phyloP scores from a whole-genome alignment of 768 basidiomycete genomes.

The Kwoniella mangroviensis region DNA sequence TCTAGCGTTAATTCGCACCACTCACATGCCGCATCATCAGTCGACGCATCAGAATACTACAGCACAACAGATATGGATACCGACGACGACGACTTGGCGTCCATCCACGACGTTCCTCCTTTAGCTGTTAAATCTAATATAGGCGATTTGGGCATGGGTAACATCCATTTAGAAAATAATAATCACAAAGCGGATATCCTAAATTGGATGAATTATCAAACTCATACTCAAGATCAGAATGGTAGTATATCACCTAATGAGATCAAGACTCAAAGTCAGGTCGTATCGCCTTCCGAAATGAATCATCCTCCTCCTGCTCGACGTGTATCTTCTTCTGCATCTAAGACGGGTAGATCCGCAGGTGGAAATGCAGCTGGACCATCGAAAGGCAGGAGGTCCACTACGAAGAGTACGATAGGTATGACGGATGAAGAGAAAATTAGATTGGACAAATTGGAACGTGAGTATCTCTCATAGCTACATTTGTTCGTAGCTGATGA shows the following conservation, averaged over 20 bases:
- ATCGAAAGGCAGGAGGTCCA: conserved; percentile 6
- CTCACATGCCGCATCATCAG: conserved; percentile 4
- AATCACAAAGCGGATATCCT: conserved; percentile 14
- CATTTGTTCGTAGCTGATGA: neutral
- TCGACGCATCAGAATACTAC: conserved; percentile 21
- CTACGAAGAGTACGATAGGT: neutral
- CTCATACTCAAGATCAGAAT: neutral
- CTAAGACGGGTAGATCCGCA: neutral
- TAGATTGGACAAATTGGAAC: conserved; percentile 24
- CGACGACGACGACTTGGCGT: conserved; percentile 21
- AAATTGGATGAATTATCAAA: conserved; percentile 17
- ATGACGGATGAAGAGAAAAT: conserved; percentile 12
- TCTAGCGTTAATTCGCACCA: conserved; percentile 6
- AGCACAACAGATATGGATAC: conserved; percentile 30
- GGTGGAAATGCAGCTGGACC: neutral
- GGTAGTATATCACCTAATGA: conserved; percentile 8
- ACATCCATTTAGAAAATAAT: conserved; percentile 13
- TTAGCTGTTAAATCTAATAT: conserved; percentile 12
- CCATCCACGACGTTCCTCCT: conserved; percentile 9
- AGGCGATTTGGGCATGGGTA: conserved; percentile 16
- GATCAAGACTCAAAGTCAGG: conserved; percentile 10
- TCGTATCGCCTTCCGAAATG: neutral
- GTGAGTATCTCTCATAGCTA: conserved; percentile 17
- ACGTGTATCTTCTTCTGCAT: neutral
- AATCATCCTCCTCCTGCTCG: neutral